These are phyloP conservation scores for Aspergillus haitiensis DNA, from an alignment of 495 filamentous ascomycete genomes.

Conservation along the genomic window DNA sequence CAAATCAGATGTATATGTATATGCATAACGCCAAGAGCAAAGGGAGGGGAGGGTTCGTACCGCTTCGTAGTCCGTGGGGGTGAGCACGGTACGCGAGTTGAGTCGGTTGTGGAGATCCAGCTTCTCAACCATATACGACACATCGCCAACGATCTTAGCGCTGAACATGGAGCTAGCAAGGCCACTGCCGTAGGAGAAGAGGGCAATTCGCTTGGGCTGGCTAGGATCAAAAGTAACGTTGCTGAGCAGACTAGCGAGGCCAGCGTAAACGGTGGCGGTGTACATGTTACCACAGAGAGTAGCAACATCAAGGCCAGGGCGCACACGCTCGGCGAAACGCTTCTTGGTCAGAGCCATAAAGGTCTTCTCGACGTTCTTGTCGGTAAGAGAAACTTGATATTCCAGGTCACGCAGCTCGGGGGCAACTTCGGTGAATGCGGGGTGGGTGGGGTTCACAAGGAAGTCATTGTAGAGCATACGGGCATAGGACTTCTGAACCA, in stretches of 20 bases:
- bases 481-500: slow-evolving; percentile 92
- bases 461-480: slow-evolving; percentile 97
- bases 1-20: not conserved
- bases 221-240: slow-evolving; percentile 68
- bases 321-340: slow-evolving; percentile 84
- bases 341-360: slow-evolving; percentile 97
- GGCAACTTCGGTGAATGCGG: slow-evolving; percentile 82
- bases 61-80: slow-evolving; percentile 83
- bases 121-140: slow-evolving; percentile 71
- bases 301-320: slow-evolving; percentile 79
- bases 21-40: too few species aligned
- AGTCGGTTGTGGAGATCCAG: slow-evolving; percentile 79
- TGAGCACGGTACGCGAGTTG: slow-evolving; percentile 65
- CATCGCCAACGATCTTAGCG: slow-evolving; percentile 76
- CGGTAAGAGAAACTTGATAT: slow-evolving; percentile 80
- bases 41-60: too few species aligned
- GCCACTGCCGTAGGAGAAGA: slow-evolving; percentile 96
- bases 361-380: slow-evolving; percentile 95
- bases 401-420: slow-evolving; percentile 81
- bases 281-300: slow-evolving; percentile 99
- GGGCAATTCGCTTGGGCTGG: slow-evolving; percentile 80
- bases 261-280: slow-evolving; percentile 89
- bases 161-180: slow-evolving; percentile 90
- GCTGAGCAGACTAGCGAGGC: slow-evolving; percentile 73
- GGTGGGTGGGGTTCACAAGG: slow-evolving; percentile 71